Conservation (phyloP, 177 flowering plant genomes). For the Telopea speciosissima region DNA sequence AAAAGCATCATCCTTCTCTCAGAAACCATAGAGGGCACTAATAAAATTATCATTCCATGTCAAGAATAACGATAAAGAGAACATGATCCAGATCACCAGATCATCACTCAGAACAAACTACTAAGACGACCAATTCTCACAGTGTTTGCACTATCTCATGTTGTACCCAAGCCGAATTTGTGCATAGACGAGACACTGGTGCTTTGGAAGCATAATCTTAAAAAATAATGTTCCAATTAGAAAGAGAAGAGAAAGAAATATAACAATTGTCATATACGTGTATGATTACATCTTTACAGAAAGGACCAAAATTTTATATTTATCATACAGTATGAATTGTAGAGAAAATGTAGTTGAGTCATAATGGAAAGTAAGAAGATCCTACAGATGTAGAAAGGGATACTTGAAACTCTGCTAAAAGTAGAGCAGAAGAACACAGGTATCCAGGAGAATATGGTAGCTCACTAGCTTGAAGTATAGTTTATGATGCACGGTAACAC, state of each 20-base stretch:
- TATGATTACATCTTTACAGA: background rate
- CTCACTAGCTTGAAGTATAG: background rate
- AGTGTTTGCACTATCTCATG: too few relatives aligned
- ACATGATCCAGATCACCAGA: too few relatives aligned
- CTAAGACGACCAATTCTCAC: too few relatives aligned
- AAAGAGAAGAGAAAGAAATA: background rate
- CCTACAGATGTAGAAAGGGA: background rate
- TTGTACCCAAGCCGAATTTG: too few relatives aligned
- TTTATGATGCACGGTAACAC: background rate
- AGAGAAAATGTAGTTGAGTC: too few relatives aligned
- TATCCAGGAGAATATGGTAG: background rate
- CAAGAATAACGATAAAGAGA: too few relatives aligned
- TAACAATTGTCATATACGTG: background rate
- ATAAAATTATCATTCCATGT: background rate
- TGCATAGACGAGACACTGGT: background rate
- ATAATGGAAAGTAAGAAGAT: background rate
- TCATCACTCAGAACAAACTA: too few relatives aligned
- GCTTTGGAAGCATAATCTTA: background rate
- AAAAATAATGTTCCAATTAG: background rate
- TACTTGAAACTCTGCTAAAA: background rate
- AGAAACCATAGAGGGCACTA: background rate
- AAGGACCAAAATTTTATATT: too few relatives aligned
- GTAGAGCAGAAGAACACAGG: background rate
- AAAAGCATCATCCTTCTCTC: background rate
- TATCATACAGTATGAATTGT: too few relatives aligned